Evolutionary conservation across 192 early-diverging fungal species (phyloP), one percentile per base, ranked within the genome.

Genomic region (Rhizoclosmatium globosum): DNA sequence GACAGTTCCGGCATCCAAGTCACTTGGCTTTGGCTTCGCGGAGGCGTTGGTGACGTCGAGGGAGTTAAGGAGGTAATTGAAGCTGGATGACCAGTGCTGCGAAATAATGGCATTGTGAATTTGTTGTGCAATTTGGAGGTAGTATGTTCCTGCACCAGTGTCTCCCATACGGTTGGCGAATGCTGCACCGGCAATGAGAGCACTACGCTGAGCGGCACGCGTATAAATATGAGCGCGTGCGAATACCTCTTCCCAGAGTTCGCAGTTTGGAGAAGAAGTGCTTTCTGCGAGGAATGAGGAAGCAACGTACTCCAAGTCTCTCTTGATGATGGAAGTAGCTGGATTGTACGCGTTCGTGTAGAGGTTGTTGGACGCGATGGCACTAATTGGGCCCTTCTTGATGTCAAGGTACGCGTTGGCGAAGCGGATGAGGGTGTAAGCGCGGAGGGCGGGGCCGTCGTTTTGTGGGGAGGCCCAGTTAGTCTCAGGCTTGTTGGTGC

Each of bases 211-310:
- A 11, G 89, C 92, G 78, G 88, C 77, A 38, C 83, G 72, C 4
- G 93, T 96, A 76, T 90, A 94, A 64, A 91, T 93, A 79, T 95
- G 93, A 44, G n/a, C 9, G 9, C 91, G 94, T 1, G 53, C 53
- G n/a, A 83, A 69, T 2, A 91, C 77, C 75, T 96, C 95, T 79
- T 96, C 95, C 94, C 95, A 96, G 4, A 95, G 85, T 77, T 95
- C 93, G 73, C 79, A 64, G 75, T 57, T 57, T 11, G 53, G 53
- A n/a, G 19, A 2, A 66, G 69, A 11, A 61, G 38, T 2, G 78
- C n/a, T 38, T 7, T 59, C 50, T 19, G 21, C 7, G 13, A 57
- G 53, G 53, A 57, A 57, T 47, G 21, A n/a, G 13, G 44, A 48
- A 42, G 83, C 79, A 23, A 92, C 79, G 79, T 91, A 93, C 53